These are phyloP conservation scores for Jasminum sambac DNA, from an alignment of 257 asterid species.

Conservation along the genomic window DNA sequence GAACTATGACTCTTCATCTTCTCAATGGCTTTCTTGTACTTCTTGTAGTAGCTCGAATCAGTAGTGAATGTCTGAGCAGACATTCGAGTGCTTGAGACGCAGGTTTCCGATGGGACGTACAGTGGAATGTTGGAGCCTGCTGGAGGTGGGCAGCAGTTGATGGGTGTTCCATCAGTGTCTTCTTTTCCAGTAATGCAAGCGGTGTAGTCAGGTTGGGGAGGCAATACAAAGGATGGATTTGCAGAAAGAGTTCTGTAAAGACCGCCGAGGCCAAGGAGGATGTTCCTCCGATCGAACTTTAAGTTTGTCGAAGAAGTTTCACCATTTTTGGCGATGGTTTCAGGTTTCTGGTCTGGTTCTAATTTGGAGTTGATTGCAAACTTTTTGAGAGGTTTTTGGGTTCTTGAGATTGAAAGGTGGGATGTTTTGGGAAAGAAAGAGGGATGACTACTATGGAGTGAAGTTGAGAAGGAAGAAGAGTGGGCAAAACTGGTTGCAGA, in stretches of 20 bases:
- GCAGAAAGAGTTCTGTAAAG: neutral
- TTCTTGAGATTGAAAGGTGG: neutral
- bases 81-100: constrained; percentile 17
- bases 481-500: neutral
- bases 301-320: neutral
- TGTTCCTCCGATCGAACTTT: neutral
- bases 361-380: neutral
- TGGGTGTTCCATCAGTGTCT: neutral
- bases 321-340: neutral
- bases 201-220: neutral
- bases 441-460: too few species aligned
- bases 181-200: neutral
- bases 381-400: neutral
- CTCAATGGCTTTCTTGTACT: constrained; percentile 21
- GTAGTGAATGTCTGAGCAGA: constrained; percentile 15
- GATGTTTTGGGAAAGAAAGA: neutral
- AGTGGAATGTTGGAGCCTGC: neutral
- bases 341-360: neutral
- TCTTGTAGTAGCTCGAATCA: neutral
- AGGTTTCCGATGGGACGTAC: constrained; percentile 1
- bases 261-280: neutral
- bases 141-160: constrained; percentile 20
- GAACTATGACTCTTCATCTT: constrained; percentile 16
- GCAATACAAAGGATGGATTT: neutral
- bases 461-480: neutral